Percentiles rank a stretch among this genome's conserved stretches.
phyloP scores from a whole-genome alignment of 148 eudicot genomes.

The Rhododendron ferrugineum region DNA sequence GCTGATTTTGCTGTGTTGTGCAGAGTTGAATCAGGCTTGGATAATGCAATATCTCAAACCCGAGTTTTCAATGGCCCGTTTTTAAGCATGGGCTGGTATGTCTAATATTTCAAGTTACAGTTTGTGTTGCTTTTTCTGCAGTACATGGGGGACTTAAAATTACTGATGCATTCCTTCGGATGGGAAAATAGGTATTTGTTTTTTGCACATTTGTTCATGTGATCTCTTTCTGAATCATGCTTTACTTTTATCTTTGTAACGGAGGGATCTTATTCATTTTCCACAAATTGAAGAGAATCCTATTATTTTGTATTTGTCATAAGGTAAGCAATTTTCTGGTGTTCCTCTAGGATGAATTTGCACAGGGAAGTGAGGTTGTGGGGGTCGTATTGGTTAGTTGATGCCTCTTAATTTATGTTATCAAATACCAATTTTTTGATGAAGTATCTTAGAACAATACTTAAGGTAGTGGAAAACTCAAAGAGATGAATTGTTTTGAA shows the following conservation, averaged over 20 bases:
- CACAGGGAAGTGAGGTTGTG: neutral
- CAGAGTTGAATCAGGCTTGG: neutral
- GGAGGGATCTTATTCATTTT: neutral
- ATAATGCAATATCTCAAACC: neutral
- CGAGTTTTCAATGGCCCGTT: neutral
- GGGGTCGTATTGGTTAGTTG: neutral
- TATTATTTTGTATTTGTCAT: neutral
- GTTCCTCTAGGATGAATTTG: neutral
- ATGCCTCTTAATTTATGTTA: neutral
- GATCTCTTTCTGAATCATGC: neutral
- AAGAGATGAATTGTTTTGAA: too few relatives aligned
- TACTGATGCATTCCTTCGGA: neutral
- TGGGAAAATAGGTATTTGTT: neutral
- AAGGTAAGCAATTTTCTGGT: neutral
- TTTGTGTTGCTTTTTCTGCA: neutral
- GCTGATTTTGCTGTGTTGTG: neutral
- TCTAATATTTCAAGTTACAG: slow-evolving; percentile 1
- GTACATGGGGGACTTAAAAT: too few relatives aligned
- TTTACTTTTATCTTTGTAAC: neutral
- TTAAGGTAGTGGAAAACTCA: too few relatives aligned
- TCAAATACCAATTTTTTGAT: neutral
- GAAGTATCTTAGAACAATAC: too few relatives aligned
- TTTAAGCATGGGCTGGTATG: neutral
- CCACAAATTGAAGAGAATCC: neutral
- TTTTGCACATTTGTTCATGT: neutral